Percentiles rank a stretch among this genome's conserved stretches.
These are phyloP conservation scores for Neophaeococcomyces aloes DNA, from an alignment of 2,329 filamentous ascomycete species.

Conservation along the genomic window DNA sequence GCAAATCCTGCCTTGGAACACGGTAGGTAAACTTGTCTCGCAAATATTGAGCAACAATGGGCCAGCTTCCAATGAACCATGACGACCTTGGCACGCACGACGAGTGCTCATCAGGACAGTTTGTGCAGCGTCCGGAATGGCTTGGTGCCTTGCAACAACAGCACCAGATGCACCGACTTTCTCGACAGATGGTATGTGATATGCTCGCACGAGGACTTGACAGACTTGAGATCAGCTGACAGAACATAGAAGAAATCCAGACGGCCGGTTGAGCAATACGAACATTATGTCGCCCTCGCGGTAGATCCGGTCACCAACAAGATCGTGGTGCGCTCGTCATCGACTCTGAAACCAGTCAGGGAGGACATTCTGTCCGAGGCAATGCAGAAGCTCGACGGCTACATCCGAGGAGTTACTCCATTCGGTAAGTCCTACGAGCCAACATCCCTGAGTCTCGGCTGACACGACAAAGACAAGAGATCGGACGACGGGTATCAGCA, in stretches of 20 bases:
- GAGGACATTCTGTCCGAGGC: conserved; percentile 1
- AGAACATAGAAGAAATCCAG: not conserved
- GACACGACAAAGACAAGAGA: too few species aligned
- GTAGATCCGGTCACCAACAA: conserved; percentile 2
- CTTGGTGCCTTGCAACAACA: not conserved
- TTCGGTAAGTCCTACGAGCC: not conserved
- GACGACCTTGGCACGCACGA: not conserved
- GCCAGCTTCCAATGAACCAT: not conserved
- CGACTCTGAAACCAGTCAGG: conserved; percentile 1
- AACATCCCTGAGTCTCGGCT: not conserved
- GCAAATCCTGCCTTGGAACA: too few species aligned
- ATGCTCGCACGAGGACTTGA: too few species aligned
- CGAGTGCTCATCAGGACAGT: not conserved
- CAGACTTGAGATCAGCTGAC: not conserved
- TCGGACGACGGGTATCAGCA: too few species aligned
- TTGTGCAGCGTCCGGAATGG: not conserved
- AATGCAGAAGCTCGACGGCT: not conserved
- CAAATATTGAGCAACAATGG: not conserved
- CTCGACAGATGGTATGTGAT: not conserved
- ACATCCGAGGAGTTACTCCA: not conserved
- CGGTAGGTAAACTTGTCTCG: too few species aligned
- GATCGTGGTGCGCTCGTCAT: not conserved
- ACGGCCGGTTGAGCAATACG: not conserved
- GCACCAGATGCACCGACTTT: not conserved
- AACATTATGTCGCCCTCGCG: conserved; percentile 5